A percentile compares a stretch with the other conserved stretches of the same genome.
These are phyloP conservation scores for Thelonectria blattea DNA, from an alignment of 2,329 filamentous ascomycete genomes.

Conservation along the genomic window DNA sequence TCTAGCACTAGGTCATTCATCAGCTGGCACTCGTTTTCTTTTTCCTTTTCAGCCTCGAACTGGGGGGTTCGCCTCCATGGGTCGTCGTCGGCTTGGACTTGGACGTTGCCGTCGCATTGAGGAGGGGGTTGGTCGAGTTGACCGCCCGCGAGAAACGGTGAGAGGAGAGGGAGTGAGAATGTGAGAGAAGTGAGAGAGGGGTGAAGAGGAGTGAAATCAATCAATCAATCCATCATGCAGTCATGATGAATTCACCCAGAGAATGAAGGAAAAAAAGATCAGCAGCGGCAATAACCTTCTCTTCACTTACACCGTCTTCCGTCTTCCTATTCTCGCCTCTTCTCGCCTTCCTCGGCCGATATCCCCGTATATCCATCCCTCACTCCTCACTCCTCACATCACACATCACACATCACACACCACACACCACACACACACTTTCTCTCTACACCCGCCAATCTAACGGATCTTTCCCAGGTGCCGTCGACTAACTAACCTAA, in stretches of 20 bases:
- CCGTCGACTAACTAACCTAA: not conserved
- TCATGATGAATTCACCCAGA: not conserved
- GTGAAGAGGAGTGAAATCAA: too few species aligned
- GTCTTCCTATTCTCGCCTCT: not conserved
- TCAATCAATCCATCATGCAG: not conserved
- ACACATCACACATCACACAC: too few species aligned
- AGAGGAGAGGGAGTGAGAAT: not conserved
- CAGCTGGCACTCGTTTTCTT: too few species aligned
- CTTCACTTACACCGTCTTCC: slow-evolving; percentile 1
- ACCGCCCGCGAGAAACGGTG: not conserved
- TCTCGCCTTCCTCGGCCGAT: too few species aligned
- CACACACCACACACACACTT: not conserved
- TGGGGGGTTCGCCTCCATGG: too few species aligned
- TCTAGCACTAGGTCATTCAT: too few species aligned
- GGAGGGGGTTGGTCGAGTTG: not conserved
- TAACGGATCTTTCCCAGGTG: not conserved
- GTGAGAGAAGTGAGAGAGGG: too few species aligned
- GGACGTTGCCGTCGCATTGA: not conserved
- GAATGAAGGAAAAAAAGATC: not conserved
- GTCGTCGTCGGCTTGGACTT: too few species aligned
- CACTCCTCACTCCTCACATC: too few species aligned
- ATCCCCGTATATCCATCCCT: slow-evolving; percentile 8
- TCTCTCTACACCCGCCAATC: slow-evolving; percentile 5
- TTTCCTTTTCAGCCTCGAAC: not conserved
- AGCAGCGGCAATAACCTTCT: too few species aligned